A percentile compares a stretch with the other conserved stretches of the same genome.
These are phyloP conservation scores for Dactylonectria macrodidyma DNA, from an alignment of 2,329 filamentous ascomycete species.

Conservation along the genomic window DNA sequence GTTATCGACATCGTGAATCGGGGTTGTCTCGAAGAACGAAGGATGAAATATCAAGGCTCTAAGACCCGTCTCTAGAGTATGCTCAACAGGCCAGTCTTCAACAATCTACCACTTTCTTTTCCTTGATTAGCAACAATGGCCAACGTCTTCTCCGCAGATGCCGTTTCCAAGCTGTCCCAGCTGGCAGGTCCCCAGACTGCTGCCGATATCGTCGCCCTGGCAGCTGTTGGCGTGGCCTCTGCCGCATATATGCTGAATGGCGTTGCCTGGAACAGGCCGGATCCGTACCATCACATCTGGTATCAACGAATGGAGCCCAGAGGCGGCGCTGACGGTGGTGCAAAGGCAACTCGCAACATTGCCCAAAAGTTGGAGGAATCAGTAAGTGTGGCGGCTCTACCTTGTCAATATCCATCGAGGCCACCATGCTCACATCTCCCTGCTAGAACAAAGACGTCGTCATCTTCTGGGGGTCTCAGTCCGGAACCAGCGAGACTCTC, in stretches of 20 bases:
- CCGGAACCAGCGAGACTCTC: slow-evolving; percentile 95
- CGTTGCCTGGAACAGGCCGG: slow-evolving; percentile 62
- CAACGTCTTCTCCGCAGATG: slow-evolving; percentile 38
- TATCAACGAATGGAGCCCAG: slow-evolving; percentile 63
- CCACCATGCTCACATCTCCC: slow-evolving; percentile 2
- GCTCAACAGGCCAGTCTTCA: slow-evolving; percentile 3
- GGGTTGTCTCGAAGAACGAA: not conserved
- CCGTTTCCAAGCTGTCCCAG: slow-evolving; percentile 37
- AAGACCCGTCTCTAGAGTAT: not conserved
- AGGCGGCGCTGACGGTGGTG: slow-evolving; percentile 39
- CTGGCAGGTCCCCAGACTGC: slow-evolving; percentile 41
- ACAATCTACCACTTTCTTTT: not conserved
- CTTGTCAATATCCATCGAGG: not conserved
- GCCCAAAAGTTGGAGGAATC: slow-evolving; percentile 52
- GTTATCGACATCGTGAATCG: not conserved
- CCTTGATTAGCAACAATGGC: slow-evolving; percentile 35
- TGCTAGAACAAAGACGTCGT: slow-evolving; percentile 82
- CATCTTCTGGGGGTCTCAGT: slow-evolving; percentile 95
- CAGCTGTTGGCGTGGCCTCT: slow-evolving; percentile 41
- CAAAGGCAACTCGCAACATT: slow-evolving; percentile 61
- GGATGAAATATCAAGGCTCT: slow-evolving; percentile 34
- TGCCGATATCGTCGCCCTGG: slow-evolving; percentile 45
- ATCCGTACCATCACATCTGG: slow-evolving; percentile 63
- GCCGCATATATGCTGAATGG: slow-evolving; percentile 59
- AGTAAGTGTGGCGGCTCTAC: slow-evolving; percentile 33